Evolutionary conservation across 257 asterid genomes (phyloP).

Genomic region (Rhazya stricta): DNA sequence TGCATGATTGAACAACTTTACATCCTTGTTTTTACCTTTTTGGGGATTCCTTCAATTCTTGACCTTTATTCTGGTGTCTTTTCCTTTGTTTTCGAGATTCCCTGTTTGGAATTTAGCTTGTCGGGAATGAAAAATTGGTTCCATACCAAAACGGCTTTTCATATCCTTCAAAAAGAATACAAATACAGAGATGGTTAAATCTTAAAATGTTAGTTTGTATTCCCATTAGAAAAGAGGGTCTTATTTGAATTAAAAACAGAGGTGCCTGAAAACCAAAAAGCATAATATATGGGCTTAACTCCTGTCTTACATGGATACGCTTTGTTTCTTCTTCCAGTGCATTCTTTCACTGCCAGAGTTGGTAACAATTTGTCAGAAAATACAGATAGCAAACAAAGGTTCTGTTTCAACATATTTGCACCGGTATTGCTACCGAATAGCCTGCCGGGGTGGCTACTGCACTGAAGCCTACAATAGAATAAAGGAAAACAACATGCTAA

Average conservation of each 20-base stretch:
- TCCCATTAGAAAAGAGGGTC: too few relatives aligned
- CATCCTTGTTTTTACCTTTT: background rate
- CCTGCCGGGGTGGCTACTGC: background rate
- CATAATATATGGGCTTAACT: background rate
- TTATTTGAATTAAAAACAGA: background rate
- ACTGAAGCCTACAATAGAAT: too few relatives aligned
- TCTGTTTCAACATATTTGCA: background rate
- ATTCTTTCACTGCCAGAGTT: background rate
- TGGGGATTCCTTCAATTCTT: background rate
- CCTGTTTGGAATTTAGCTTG: background rate
- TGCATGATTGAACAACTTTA: background rate
- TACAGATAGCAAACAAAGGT: background rate
- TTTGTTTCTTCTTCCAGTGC: background rate
- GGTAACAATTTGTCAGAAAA: background rate
- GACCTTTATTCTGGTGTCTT: background rate
- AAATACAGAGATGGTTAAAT: background rate
- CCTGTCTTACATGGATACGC: background rate
- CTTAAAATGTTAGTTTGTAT: background rate
- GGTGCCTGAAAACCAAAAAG: background rate
- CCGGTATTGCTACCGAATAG: background rate
- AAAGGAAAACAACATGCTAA: background rate
- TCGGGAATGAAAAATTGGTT: too few relatives aligned
- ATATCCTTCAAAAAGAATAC: too few relatives aligned
- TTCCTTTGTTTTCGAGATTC: background rate
- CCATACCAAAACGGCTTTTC: background rate